A percentile compares a stretch with the other conserved stretches of the same genome.
phyloP scores from a whole-genome alignment of 805 yeast species.

The Kuraishia ogatae region DNA sequence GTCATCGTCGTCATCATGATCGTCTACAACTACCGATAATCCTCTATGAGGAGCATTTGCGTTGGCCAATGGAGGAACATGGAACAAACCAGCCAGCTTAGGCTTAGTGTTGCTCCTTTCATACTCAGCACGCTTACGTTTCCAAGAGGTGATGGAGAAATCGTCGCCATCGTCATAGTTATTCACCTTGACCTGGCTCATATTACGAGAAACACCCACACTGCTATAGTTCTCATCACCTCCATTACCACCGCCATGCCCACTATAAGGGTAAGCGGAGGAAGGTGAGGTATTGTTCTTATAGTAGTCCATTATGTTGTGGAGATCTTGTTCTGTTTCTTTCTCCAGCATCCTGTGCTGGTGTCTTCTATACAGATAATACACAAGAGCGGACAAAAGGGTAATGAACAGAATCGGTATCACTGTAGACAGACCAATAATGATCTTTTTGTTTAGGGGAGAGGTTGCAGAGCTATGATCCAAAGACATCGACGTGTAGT shows the following conservation, averaged over 20 bases:
- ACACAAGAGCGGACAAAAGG: slow-evolving; percentile 20
- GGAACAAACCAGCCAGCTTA: slow-evolving; percentile 5
- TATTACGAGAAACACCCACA: slow-evolving; percentile 8
- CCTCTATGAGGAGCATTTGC: background rate
- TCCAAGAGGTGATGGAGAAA: slow-evolving; percentile 45
- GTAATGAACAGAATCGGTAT: slow-evolving; percentile 31
- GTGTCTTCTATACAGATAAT: slow-evolving; percentile 20
- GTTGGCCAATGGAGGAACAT: background rate
- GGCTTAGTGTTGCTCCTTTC: slow-evolving; percentile 17
- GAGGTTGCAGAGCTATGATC: slow-evolving; percentile 8
- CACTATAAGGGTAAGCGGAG: background rate
- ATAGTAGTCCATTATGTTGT: slow-evolving; percentile 23
- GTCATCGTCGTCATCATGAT: background rate
- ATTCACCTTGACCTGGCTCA: slow-evolving; percentile 17
- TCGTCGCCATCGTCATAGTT: slow-evolving; percentile 30
- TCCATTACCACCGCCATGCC: slow-evolving; percentile 1
- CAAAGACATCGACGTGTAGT: slow-evolving; percentile 17
- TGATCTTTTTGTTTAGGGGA: slow-evolving; percentile 15
- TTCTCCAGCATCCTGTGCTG: slow-evolving; percentile 16
- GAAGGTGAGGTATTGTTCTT: slow-evolving; percentile 5
- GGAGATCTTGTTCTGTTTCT: slow-evolving; percentile 19
- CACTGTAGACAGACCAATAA: slow-evolving; percentile 38
- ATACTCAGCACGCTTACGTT: slow-evolving; percentile 37
- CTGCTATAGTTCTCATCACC: background rate
- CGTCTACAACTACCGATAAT: background rate